These are phyloP conservation scores for Quercus parvula DNA, from an alignment of 306 rosid species.

Conservation along the genomic window DNA sequence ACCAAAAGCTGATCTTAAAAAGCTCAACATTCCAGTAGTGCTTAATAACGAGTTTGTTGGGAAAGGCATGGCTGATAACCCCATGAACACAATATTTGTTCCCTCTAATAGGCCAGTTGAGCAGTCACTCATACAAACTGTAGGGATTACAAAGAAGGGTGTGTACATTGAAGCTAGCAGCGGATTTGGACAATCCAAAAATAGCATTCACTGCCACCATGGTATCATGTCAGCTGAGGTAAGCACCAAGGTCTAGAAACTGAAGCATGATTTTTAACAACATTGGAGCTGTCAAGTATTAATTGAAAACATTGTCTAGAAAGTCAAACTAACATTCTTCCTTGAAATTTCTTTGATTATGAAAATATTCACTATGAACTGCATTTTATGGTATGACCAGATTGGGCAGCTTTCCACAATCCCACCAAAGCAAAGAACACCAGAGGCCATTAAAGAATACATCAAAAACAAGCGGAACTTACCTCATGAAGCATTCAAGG, in stretches of 20 bases:
- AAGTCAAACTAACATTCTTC: neutral
- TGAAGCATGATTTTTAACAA: neutral
- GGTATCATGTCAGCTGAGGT: conserved; percentile 97
- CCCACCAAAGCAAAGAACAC: conserved; percentile 86
- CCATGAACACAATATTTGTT: conserved; percentile 82
- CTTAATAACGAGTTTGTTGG: conserved; percentile 68
- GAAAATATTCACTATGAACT: neutral
- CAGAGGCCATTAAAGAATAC: conserved; percentile 57
- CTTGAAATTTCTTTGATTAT: neutral
- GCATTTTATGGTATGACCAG: conserved; percentile 34
- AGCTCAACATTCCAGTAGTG: conserved; percentile 62
- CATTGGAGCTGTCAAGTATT: neutral
- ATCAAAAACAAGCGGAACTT: conserved; percentile 45
- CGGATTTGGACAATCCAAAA: conserved; percentile 73
- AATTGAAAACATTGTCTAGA: neutral
- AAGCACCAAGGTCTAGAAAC: conserved; percentile 21
- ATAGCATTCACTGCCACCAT: conserved; percentile 89
- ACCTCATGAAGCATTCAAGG: conserved; percentile 77
- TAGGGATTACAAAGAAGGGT: conserved; percentile 83
- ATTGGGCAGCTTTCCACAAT: conserved; percentile 92
- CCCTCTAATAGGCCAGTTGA: conserved; percentile 49
- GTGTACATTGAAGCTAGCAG: conserved; percentile 89
- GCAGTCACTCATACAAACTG: conserved; percentile 78
- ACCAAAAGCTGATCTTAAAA: conserved; percentile 60
- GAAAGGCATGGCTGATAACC: conserved; percentile 89